Evolutionary conservation across 2,329 filamentous ascomycete genomes (phyloP), one percentile per base, ranked within the genome.

Genomic region (Exophiala sp.): DNA sequence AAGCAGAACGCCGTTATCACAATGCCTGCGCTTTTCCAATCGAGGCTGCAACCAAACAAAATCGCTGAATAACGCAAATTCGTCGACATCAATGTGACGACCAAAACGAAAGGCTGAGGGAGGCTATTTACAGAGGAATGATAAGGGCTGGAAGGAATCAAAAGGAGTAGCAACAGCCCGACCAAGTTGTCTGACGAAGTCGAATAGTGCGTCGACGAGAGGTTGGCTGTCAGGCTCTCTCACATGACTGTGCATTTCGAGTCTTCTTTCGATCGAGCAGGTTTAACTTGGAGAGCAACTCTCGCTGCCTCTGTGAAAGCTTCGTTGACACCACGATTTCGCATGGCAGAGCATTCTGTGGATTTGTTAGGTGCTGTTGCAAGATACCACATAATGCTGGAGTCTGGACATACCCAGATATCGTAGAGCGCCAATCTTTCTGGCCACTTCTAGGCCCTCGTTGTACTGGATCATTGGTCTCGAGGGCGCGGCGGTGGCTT

Each of bases 251-350:
- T 35, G 43, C 63, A 65, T 54, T 63, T 65, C 14, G 65, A 60
- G 41, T 68, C 67, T 12, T 66, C 62, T 42, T 68, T 70, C 14
- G 66, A 64, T 38, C 61, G 64, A 21, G 68, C 65, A 12, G 72
- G 68, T 60, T 76, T 77, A 33, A 77, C 75, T 35, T 74, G 71
- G 20, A 99, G 78, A 11, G 94, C 94, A 34, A 99, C 94, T 66
- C 95, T 87, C 20, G 94, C 92, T 38, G 94, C 94, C 77, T 99
- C 94, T 38, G 94, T 97, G 68, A 99, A 99, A 40, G 94, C 94
- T 74, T 99, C 94, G 73, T 97, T 96, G 68, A 99, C 95, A 57
- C 94, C 94, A 47, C 94, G 84, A 74, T 99, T 99, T 75, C 91
- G 87, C 85, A 97, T 97, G 53, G 94, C 94, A 35, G 94, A 97